Conservation (phyloP, 495 filamentous ascomycete genomes). For the Aspergillus conjunctus region DNA sequence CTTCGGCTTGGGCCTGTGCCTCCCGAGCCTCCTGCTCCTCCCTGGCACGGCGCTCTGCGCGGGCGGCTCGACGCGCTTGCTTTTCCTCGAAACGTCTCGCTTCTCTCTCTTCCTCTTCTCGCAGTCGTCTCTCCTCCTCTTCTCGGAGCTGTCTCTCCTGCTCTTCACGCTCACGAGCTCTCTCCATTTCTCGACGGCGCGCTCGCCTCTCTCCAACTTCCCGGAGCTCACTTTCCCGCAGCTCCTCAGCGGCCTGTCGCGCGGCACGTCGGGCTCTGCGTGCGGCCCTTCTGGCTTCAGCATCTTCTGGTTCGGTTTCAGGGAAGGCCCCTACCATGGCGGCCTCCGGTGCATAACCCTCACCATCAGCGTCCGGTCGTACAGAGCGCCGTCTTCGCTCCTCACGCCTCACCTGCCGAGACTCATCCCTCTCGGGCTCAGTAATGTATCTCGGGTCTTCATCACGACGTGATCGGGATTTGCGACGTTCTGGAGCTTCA, state of each 20-base stretch:
- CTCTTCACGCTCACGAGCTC: conserved; percentile 40
- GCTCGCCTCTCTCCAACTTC: conserved; percentile 51
- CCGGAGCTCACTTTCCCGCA: conserved; percentile 40
- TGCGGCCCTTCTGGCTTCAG: conserved; percentile 54
- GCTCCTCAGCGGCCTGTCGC: conserved; percentile 39
- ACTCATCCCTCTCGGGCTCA: conserved; percentile 48
- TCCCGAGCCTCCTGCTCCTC: conserved; percentile 53
- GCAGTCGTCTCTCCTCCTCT: conserved; percentile 42
- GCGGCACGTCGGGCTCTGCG: conserved; percentile 42
- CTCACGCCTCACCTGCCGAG: conserved; percentile 44
- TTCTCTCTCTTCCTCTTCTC: conserved; percentile 52
- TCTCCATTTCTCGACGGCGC: conserved; percentile 44
- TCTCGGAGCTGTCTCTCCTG: conserved; percentile 45
- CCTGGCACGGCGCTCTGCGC: conserved; percentile 48
- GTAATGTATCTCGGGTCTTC: conserved; percentile 38
- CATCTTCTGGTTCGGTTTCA: conserved; percentile 54
- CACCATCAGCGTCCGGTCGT: conserved; percentile 45
- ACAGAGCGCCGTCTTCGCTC: conserved; percentile 44
- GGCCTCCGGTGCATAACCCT: conserved; percentile 48
- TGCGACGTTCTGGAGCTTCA: conserved; percentile 43
- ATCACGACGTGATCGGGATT: conserved; percentile 44
- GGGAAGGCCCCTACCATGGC: conserved; percentile 33
- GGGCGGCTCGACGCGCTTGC: conserved; percentile 47
- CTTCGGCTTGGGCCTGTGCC: conserved; percentile 45
- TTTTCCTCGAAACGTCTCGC: conserved; percentile 49